Conservation (phyloP, 1,139 yeast species). For the Taiozyma onychis region DNA sequence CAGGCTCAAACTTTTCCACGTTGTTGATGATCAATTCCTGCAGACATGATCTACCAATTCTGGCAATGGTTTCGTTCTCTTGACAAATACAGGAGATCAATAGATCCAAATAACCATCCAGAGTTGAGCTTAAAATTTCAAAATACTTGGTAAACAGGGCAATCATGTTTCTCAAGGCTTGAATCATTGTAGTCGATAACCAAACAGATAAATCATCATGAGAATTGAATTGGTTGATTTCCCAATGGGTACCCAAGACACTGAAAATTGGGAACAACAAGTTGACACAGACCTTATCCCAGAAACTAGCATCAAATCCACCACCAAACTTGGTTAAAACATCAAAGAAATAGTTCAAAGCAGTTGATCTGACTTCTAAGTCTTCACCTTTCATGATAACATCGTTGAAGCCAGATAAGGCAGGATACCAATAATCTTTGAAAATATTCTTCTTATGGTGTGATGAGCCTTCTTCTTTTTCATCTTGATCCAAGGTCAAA, state of each 20-base stretch:
- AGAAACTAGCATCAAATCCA: slow-evolving; percentile 65
- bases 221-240: slow-evolving; percentile 54
- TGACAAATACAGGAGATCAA: slow-evolving; percentile 89
- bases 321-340: slow-evolving; percentile 74
- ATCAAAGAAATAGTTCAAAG: slow-evolving; percentile 78
- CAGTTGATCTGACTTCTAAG: slow-evolving; percentile 87
- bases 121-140: slow-evolving; percentile 61
- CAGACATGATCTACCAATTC: slow-evolving; percentile 88
- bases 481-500: slow-evolving; percentile 37
- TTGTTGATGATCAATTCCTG: slow-evolving; percentile 74
- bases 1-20: slow-evolving; percentile 50
- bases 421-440: slow-evolving; percentile 54
- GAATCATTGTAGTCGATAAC: slow-evolving; percentile 94
- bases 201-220: slow-evolving; percentile 89
- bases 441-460: slow-evolving; percentile 32
- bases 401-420: slow-evolving; percentile 78
- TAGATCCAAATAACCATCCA: slow-evolving; percentile 73
- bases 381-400: slow-evolving; percentile 93
- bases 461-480: slow-evolving; percentile 37
- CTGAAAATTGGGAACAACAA: slow-evolving; percentile 87
- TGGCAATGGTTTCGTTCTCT: slow-evolving; percentile 92
- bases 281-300: slow-evolving; percentile 77
- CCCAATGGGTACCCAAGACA: slow-evolving; percentile 73
- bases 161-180: slow-evolving; percentile 87
- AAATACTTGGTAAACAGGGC: slow-evolving; percentile 79